Percentiles rank a stretch among this genome's conserved stretches.
Conservation (phyloP, 768 basidiomycete genomes). For the Pilatotrama ljubarskyi region DNA sequence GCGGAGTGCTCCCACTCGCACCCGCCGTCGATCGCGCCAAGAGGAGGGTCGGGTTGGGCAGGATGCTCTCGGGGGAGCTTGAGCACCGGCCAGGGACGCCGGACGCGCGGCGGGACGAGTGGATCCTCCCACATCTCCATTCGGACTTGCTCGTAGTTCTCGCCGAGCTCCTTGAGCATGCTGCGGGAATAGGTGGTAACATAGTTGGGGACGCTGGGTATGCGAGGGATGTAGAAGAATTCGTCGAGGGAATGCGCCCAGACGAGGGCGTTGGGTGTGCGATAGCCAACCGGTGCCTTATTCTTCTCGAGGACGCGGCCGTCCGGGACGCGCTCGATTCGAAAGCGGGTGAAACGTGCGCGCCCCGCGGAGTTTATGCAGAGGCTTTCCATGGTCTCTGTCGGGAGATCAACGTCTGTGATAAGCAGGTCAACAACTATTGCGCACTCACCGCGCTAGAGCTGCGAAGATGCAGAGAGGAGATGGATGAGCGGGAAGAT, state of each 20-base stretch:
- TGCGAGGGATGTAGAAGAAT: constrained; percentile 16
- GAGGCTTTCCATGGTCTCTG: background rate
- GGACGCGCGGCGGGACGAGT: constrained; percentile 24
- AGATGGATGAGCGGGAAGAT: too few relatives aligned
- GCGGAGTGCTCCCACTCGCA: constrained; percentile 20
- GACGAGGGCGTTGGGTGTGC: constrained; percentile 20
- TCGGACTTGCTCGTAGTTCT: constrained; percentile 28
- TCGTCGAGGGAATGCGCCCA: constrained; percentile 17
- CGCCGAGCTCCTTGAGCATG: constrained; percentile 36
- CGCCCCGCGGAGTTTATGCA: background rate
- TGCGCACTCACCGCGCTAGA: too few relatives aligned
- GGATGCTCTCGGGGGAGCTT: constrained; percentile 1
- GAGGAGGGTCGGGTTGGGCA: background rate
- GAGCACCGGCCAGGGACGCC: constrained; percentile 29
- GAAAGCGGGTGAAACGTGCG: background rate
- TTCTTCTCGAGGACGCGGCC: constrained; percentile 18
- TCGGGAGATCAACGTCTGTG: background rate
- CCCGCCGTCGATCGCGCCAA: constrained; percentile 21
- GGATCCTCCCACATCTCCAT: constrained; percentile 5
- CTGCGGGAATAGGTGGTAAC: constrained; percentile 37
- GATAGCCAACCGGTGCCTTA: constrained; percentile 19
- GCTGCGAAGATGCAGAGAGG: background rate
- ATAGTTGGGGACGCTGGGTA: constrained; percentile 21
- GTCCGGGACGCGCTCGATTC: constrained; percentile 9
- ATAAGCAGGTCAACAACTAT: background rate